Conservation (phyloP, 257 asterid genomes). For the Haberlea rhodopensis region DNA sequence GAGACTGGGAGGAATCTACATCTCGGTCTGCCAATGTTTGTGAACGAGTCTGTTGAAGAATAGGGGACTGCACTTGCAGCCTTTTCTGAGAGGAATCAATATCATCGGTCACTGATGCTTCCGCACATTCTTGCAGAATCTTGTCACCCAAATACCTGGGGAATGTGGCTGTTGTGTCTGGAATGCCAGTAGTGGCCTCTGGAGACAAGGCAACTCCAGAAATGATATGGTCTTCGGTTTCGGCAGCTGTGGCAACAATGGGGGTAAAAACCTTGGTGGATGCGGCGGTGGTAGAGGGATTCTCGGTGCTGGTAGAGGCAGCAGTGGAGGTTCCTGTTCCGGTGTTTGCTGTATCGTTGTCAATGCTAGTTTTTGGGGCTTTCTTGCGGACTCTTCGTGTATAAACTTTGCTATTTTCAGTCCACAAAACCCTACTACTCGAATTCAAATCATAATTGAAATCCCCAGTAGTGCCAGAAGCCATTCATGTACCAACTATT, state of each 20-base stretch:
- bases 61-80: conserved; percentile 1
- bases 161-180: conserved; percentile 9
- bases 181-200: conserved; percentile 13
- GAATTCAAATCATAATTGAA: conserved; percentile 33
- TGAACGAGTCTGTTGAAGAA: background rate
- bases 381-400: conserved; percentile 35
- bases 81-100: conserved; percentile 14
- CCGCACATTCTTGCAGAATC: conserved; percentile 23
- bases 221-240: background rate
- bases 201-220: conserved; percentile 11
- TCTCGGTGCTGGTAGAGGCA: background rate
- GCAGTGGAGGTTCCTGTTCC: conserved; percentile 18
- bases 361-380: conserved; percentile 16
- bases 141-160: conserved; percentile 6
- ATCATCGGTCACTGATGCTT: conserved; percentile 21
- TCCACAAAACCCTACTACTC: conserved; percentile 37
- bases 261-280: background rate
- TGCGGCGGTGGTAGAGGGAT: background rate
- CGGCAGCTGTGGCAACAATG: conserved; percentile 9
- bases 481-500: conserved; percentile 51
- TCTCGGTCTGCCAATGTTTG: background rate
- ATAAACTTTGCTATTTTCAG: conserved; percentile 44
- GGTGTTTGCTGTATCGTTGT: conserved; percentile 18
- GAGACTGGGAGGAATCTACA: background rate
- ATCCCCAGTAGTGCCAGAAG: conserved; percentile 40